Evolutionary conservation across 75 land plant species (phyloP), one percentile per base, ranked within the genome.

Genomic region (Pinus tabuliformis): DNA sequence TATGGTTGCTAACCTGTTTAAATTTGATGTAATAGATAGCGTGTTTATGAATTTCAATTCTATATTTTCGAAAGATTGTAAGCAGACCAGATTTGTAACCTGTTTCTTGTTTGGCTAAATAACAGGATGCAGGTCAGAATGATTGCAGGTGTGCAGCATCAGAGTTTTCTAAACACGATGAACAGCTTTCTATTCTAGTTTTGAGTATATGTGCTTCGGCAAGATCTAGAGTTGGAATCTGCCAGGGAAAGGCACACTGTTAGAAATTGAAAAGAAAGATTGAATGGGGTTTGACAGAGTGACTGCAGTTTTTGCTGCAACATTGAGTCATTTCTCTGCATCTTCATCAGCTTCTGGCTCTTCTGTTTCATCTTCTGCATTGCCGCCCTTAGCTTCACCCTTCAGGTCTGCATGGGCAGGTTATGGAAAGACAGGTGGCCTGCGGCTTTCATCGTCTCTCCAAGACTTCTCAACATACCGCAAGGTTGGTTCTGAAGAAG

Each of bases 381-480:
- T 45, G 42, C 72, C 72, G 42, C 54, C 54, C 54, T 68, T 42
- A 45, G 72, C 54, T 42, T 68, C 72, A 7, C 72, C 72, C 52
- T 68, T 68, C n/a, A 68, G 72, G 72, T 73, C 59, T 73, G 75
- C 70, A 33, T 75, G 65, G 70, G 45, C 70, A n/a, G 74, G 37
- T 33, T 57, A 71, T 56, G 58, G 76, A 71, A 54, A 57, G 57
- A 56, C 39, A 45, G 21, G 36, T 21, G 58, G 73, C 30, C 72
- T 90, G 77, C 72, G 86, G 17, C 84, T 75, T 59, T 87, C 89
- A 3, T 76, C 86, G 28, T 91, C 93, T 39, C 85, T 91, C 54
- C 93, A 91, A 75, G 91, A 89, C 70, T 78, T 91, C 5, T 78
- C 91, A n/a, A 52, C 87, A 33, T 89, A 85, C 57, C 74, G 79